Evolutionary conservation across 257 asterid species (phyloP).

Genomic region (Solanum tarapatanum): DNA sequence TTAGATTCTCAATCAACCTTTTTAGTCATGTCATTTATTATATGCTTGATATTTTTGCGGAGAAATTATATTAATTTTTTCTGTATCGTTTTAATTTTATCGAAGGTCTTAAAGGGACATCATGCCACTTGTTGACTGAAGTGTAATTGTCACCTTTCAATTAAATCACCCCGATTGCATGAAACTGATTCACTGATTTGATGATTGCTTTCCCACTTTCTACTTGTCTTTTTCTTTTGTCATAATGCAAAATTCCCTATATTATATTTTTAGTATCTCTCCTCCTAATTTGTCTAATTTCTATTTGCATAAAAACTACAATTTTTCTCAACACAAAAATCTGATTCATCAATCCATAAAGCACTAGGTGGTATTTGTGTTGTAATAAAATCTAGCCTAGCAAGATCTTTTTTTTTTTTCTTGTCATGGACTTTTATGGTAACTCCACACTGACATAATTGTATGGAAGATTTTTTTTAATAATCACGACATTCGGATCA

Average conservation of each 20-base stretch:
- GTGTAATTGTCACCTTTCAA: not conserved
- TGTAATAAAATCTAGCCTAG: not conserved
- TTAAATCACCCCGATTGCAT: not conserved
- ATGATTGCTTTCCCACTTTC: not conserved
- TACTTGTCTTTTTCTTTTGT: not conserved
- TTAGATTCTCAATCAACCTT: not conserved
- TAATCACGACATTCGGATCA: accelerated
- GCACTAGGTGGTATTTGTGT: not conserved
- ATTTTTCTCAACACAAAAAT: not conserved
- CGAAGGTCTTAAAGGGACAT: not conserved
- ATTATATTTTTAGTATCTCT: not conserved
- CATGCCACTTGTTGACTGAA: not conserved
- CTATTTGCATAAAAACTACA: not conserved
- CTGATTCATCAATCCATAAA: not conserved
- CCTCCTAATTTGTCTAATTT: not conserved
- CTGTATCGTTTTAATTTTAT: not conserved
- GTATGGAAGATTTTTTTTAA: not conserved
- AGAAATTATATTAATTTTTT: not conserved
- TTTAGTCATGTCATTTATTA: not conserved
- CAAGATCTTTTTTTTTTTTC: not conserved
- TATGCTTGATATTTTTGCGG: not conserved
- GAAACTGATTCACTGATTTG: not conserved
- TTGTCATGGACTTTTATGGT: not conserved
- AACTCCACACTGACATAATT: not conserved
- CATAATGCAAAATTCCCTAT: not conserved